Conservation (phyloP, 176 grass and related monocot genomes). For the Dendrocalamus sinicus region DNA sequence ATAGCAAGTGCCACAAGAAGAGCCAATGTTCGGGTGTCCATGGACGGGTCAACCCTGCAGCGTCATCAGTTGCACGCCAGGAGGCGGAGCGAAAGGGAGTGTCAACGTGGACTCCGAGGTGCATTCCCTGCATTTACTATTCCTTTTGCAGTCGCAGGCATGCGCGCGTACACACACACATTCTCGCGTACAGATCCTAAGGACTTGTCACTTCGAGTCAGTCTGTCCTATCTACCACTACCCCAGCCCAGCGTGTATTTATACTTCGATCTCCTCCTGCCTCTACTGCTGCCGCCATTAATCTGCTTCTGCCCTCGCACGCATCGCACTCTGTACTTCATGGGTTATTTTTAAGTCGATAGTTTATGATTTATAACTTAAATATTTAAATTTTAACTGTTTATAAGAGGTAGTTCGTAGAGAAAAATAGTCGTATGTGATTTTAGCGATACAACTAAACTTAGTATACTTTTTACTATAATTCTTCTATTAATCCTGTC, state of each 20-base stretch:
- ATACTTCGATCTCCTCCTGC: background rate
- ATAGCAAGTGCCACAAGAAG: too few relatives aligned
- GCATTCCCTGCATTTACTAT: constrained; percentile 12
- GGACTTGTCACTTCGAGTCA: constrained; percentile 54
- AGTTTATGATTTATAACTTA: too few relatives aligned
- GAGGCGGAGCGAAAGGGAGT: background rate
- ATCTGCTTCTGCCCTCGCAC: background rate
- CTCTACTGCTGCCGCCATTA: constrained; percentile 16
- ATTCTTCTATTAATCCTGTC: fast-evolving
- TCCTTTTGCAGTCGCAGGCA: background rate
- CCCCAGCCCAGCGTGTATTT: background rate
- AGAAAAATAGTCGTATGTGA: too few relatives aligned
- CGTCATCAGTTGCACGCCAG: background rate
- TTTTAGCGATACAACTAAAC: too few relatives aligned
- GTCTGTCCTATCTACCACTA: background rate
- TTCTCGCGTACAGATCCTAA: constrained; percentile 40
- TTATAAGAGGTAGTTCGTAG: fast-evolving
- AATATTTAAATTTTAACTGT: too few relatives aligned
- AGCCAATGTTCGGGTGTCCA: background rate
- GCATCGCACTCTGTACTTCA: background rate
- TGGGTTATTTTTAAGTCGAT: too few relatives aligned
- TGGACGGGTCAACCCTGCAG: background rate
- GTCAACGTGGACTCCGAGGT: constrained; percentile 49
- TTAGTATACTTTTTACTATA: too few relatives aligned
- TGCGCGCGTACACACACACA: constrained; percentile 26